Evolutionary conservation across 2,329 filamentous ascomycete genomes (phyloP), one percentile per base, ranked within the genome.

Genomic region (Fusarium veterinarium): DNA sequence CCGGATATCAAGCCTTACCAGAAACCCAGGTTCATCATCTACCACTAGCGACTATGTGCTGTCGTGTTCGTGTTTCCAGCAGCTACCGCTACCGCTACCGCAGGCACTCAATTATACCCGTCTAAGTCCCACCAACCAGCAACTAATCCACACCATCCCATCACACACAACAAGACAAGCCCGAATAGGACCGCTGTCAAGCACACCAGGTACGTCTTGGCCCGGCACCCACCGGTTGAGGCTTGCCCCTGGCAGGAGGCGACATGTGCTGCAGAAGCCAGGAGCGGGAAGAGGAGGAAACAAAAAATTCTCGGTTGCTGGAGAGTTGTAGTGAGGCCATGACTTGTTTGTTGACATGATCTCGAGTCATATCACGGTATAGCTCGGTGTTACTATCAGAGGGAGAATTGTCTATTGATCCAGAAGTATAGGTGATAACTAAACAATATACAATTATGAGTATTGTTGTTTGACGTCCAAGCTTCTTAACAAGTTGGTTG

Each of bases 51-150:
- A 53, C 49, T 41, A 41, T 70, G 60, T 48, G 64, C 33, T 68
- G 71, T 67, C 71, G 66, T 73, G 61, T 71, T 73, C 70, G 71
- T 64, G 70, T 73, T 73, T 71, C 66, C 66, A 73, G 67, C 65
- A 65, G 59, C 68, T 49, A 49, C 71, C 20, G 57, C 38, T 38
- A 28, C 25, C 62, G n/a, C 45, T 55, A 41, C 48, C 41, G 40
- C 38, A 38, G 51, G 55, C 45, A 64, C 40, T 55, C 30, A 52
- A 49, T 59, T 73, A 74, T 73, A 67, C 64, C 71, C 71, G 71
- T 73, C 44, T 51, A 69, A 60, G 71, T 69, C 71, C 71, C 71
- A 73, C 71, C 67, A 64, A 73, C 52, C 65, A 69, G 64, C 64
- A 38, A n/a, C 58, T 31, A 64, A 69, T 28, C 64, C 66, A 69